Evolutionary conservation across 2,329 filamentous ascomycete genomes (phyloP).

Genomic region (Tolypocladium album): DNA sequence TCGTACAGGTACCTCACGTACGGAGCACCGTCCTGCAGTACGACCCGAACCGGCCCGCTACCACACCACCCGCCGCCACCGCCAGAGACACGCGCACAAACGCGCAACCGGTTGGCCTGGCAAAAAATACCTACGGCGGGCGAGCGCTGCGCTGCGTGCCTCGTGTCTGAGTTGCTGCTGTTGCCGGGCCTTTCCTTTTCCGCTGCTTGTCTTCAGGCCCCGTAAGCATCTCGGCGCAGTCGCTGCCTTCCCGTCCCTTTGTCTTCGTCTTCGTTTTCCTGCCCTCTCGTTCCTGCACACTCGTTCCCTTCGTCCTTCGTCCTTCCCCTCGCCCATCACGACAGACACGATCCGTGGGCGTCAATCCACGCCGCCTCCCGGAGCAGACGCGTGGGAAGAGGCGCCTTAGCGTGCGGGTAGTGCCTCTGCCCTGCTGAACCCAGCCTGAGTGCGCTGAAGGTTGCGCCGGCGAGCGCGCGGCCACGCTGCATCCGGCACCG

Average conservation of each 20-base stretch:
- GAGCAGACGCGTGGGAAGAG: background rate
- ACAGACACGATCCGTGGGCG: background rate
- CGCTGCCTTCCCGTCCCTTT: background rate
- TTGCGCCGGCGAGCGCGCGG: background rate
- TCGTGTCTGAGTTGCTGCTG: background rate
- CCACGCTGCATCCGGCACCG: background rate
- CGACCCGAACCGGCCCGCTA: background rate
- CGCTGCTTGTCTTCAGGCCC: background rate
- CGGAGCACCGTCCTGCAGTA: background rate
- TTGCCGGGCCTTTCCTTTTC: background rate
- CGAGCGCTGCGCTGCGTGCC: background rate
- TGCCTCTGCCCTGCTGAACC: background rate
- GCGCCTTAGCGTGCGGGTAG: background rate
- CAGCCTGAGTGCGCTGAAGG: constrained; percentile 1
- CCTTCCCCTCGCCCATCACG: background rate
- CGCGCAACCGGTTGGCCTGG: background rate
- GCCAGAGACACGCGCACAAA: background rate
- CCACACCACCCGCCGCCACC: background rate
- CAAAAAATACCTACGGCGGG: background rate
- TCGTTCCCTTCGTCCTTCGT: background rate
- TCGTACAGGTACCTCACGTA: background rate
- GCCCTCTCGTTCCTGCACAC: background rate
- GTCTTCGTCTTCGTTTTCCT: background rate
- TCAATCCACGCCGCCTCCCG: background rate
- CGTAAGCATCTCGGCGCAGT: background rate